Conservation (phyloP, 108 stramenopile species). For the Stephanodiscus triporus region DNA sequence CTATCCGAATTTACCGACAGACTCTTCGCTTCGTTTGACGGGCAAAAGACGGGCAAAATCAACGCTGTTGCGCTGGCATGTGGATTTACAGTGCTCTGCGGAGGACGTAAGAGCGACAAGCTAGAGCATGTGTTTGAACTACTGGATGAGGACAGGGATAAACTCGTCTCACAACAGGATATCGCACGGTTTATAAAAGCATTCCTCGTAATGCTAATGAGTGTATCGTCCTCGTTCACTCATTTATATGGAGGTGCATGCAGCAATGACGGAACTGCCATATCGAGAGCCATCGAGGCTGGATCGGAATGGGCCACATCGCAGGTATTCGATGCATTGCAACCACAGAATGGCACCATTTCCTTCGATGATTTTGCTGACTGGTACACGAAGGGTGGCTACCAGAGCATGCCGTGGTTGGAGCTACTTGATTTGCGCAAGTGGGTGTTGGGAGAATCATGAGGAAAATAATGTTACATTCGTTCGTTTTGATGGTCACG, state of each 20-base stretch:
- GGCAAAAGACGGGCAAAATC: constrained; percentile 56
- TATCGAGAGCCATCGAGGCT: constrained; percentile 70
- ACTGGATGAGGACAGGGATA: constrained; percentile 69
- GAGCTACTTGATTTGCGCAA: constrained; percentile 88
- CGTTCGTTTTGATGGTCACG: background rate
- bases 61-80: constrained; percentile 81
- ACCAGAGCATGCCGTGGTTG: constrained; percentile 85
- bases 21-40: constrained; percentile 85
- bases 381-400: constrained; percentile 89
- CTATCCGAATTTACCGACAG: constrained; percentile 66
- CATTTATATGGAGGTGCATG: constrained; percentile 53
- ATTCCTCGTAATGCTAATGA: constrained; percentile 76
- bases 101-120: constrained; percentile 92
- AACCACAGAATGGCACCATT: constrained; percentile 41
- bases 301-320: constrained; percentile 79
- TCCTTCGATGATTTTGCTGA: constrained; percentile 92
- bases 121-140: constrained; percentile 88
- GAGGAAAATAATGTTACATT: background rate
- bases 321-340: constrained; percentile 64
- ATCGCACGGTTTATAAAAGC: constrained; percentile 73
- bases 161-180: constrained; percentile 64
- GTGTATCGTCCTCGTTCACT: constrained; percentile 58
- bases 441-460: constrained; percentile 61
- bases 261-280: constrained; percentile 44
- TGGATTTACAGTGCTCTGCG: constrained; percentile 85